Evolutionary conservation across 805 yeast genomes (phyloP), one percentile per base, ranked within the genome.

Genomic region (Candida fluviatilis): DNA sequence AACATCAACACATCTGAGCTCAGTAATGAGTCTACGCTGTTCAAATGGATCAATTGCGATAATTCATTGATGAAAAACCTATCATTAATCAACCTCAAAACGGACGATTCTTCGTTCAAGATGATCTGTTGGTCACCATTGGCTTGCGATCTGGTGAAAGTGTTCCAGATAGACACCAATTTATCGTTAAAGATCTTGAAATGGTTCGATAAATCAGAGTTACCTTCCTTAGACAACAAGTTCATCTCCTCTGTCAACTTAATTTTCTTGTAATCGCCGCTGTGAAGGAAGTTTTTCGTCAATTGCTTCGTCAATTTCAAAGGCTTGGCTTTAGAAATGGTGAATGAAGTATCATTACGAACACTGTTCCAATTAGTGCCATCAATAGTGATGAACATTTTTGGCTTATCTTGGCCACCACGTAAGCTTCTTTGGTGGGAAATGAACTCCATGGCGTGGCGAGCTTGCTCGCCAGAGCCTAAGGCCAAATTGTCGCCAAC

Each of bases 31-130:
- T 51, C 40, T 17, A 50, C 47, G n/a, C 50, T 46, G 13, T 60
- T 51, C 38, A 73, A 57, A 45, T 63, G 72, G 15, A 67, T 61
- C 46, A 75, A 56, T 51, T 75, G 79, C 29, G 72, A 58, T 39
- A 75, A 48, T 49, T 76, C 80, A 39, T 58, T 66, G 41, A 73
- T 69, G 54, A 67, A 75, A n/a, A 57, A 47, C 45, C 68, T 65
- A 47, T 75, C 78, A 49, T 63, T 68, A 39, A 73, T 64, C 30
- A 60, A 50, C 34, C 55, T 48, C 45, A 58, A 49, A 33, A 51
- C 41, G 34, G 41, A 61, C 52, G 53, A 46, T 58, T 50, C 48
- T 41, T 52, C 17, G 13, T 27, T 37, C 5, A 37, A 24, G 4
- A 26, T 18, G 17, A 45, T 36, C 18, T 41, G 39, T 6, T 41